Evolutionary conservation across 371 early-diverging fungal species (phyloP).

Genomic region (Amoeboaphelidium protococcarum): DNA sequence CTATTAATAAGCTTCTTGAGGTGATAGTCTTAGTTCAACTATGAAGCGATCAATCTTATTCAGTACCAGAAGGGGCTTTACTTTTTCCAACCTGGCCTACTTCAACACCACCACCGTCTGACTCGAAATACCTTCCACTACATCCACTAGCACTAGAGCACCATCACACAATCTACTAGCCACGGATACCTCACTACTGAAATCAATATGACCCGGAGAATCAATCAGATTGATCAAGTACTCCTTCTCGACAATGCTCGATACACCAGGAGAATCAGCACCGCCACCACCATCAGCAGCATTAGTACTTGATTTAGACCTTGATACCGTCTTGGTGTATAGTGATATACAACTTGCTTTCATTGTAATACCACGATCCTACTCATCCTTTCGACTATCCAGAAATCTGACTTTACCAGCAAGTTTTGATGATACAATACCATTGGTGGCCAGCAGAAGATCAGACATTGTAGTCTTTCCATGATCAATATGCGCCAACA

Average conservation of each 20-base stretch:
- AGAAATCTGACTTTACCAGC: slow-evolving; percentile 97
- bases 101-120: slow-evolving; percentile 88
- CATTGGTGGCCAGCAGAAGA: slow-evolving; percentile 82
- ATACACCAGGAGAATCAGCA: neutral
- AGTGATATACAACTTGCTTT: slow-evolving; percentile 91
- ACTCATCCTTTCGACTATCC: slow-evolving; percentile 96
- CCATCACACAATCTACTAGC: slow-evolving; percentile 93
- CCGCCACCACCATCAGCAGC: neutral
- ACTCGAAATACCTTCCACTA: slow-evolving; percentile 94
- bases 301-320: neutral
- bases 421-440: slow-evolving; percentile 80
- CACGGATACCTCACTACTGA: slow-evolving; percentile 85
- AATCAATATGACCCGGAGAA: slow-evolving; percentile 99
- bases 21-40: slow-evolving; percentile 68
- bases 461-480: slow-evolving; percentile 99
- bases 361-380: slow-evolving; percentile 98
- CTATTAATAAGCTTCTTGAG: slow-evolving; percentile 68
- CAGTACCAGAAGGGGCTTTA: slow-evolving; percentile 74
- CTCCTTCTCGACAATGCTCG: slow-evolving; percentile 15
- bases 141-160: slow-evolving; percentile 89
- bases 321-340: slow-evolving; percentile 37
- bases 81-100: slow-evolving; percentile 73
- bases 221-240: slow-evolving; percentile 93
- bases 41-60: slow-evolving; percentile 97
- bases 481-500: slow-evolving; percentile 1